A percentile compares a stretch with the other conserved stretches of the same genome.
Evolutionary conservation across 2,329 filamentous ascomycete genomes (phyloP).

Genomic region (Chaetomium olivaceum): DNA sequence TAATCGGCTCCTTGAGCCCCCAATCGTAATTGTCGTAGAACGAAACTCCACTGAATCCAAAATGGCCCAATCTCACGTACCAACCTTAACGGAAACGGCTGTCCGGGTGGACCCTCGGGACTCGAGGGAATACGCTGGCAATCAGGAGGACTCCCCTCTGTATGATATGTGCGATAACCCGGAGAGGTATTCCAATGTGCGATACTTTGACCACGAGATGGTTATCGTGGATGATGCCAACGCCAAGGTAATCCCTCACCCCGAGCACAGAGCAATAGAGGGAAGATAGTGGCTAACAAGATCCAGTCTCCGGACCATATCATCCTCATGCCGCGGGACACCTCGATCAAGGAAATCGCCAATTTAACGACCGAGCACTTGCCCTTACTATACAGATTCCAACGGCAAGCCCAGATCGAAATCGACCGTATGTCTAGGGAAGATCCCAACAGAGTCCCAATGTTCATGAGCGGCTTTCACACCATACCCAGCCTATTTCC

Average conservation of each 20-base stretch:
- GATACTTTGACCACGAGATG: conserved; percentile 1
- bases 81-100: conserved; percentile 3
- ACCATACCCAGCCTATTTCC: conserved; percentile 9
- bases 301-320: conserved; percentile 6
- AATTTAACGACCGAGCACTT: not conserved
- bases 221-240: conserved; percentile 8
- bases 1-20: not conserved
- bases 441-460: not conserved
- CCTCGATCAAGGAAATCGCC: conserved; percentile 4
- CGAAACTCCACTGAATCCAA: not conserved
- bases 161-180: conserved; percentile 9
- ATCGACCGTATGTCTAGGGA: not conserved
- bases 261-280: not conserved
- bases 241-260: not conserved
- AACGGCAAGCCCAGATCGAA: not conserved
- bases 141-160: conserved; percentile 1
- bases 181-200: not conserved
- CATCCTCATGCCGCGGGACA: conserved; percentile 8
- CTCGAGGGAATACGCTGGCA: conserved; percentile 4
- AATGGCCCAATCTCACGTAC: not conserved
- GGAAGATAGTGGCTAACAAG: not conserved
- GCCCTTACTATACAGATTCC: conserved; percentile 3
- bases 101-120: conserved; percentile 7
- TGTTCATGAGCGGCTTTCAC: conserved; percentile 7
- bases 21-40: not conserved